Evolutionary conservation across 2,329 filamentous ascomycete species (phyloP), one percentile per base, ranked within the genome.

Genomic region (Arthrobotrys sinensis): DNA sequence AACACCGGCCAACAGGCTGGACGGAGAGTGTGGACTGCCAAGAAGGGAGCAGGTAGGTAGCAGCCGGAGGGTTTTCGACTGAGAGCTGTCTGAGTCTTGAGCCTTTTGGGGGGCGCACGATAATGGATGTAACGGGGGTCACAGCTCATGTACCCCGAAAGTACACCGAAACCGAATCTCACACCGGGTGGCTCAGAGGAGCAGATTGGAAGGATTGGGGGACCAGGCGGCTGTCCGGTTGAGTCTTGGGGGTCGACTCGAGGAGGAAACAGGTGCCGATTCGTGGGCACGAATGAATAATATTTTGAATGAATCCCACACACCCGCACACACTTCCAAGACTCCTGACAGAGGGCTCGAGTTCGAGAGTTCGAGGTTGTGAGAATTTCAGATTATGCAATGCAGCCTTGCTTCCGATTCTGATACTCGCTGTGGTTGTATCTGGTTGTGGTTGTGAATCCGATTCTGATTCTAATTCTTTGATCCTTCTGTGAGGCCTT

Each of bases 221-320:
- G 50, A 60, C 46, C 34, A 70, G 66, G 73, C 66, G 65, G 72
- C 65, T 65, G 66, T 69, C 50, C 62, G 63, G 45, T 28, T 38
- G 50, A 40, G 71, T 69, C 72, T 66, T 66, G 62, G 67, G 72
- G 72, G 57, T 69, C 45, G 63, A 57, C 43, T 70, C 66, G 72
- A 77, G 69, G 65, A 77, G 72, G 72, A 77, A 70, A 77, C 65
- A 53, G 57, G 63, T 77, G 72, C 72, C 72, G 72, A 77, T 77
- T 70, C 66, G 72, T 70, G 64, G 65, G 52, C 52, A 57, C 52
- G 14, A 36, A 28, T 21, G 52, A 38, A 21, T 38, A 40, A 36
- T 38, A 12, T 57, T 57, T 34, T 52, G 50, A 34, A 53, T 36
- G 70, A 76, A 76, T 76, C 71, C 64, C 63, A 64, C 38, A 38